A percentile compares a stretch with the other conserved stretches of the same genome.
Evolutionary conservation across 495 filamentous ascomycete species (phyloP).

Genomic region (Trichoderma orchidacearum): DNA sequence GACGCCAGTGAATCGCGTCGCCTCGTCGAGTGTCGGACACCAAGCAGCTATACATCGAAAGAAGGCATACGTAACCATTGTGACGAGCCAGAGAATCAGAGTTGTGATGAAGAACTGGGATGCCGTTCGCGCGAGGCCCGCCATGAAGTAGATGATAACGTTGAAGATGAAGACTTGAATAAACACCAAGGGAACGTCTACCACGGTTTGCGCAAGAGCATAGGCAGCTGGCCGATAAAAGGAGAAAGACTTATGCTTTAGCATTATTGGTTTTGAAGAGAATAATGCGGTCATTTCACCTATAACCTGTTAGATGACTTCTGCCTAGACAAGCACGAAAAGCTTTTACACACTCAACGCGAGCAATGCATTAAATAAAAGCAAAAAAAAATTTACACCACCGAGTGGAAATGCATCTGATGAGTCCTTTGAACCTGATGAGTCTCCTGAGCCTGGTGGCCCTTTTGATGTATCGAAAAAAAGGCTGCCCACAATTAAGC

Average conservation of each 20-base stretch:
- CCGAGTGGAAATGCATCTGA: slow-evolving; percentile 42
- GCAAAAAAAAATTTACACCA: slow-evolving; percentile 51
- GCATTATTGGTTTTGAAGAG: slow-evolving; percentile 53
- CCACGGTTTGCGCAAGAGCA: slow-evolving; percentile 60
- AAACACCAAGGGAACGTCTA: slow-evolving; percentile 61
- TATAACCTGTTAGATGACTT: too few species aligned
- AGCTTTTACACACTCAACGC: too few species aligned
- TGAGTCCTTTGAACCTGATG: too few species aligned
- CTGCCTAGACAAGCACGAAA: too few species aligned
- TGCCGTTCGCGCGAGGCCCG: slow-evolving; percentile 47
- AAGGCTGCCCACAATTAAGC: slow-evolving; percentile 61
- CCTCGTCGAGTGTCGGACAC: slow-evolving; percentile 48
- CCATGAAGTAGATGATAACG: slow-evolving; percentile 69
- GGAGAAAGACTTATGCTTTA: slow-evolving; percentile 74
- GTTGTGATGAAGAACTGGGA: slow-evolving; percentile 77
- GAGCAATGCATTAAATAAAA: slow-evolving; percentile 71
- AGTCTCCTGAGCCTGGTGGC: too few species aligned
- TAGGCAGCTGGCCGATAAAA: slow-evolving; percentile 76
- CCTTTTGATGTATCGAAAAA: too few species aligned
- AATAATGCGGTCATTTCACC: slow-evolving; percentile 65
- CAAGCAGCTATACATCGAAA: slow-evolving; percentile 62
- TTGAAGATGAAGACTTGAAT: slow-evolving; percentile 60
- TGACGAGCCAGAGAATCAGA: slow-evolving; percentile 44
- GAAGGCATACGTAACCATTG: slow-evolving; percentile 67
- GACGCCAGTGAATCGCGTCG: slow-evolving; percentile 21